Conservation (phyloP, 192 early-diverging fungal species). For the Entomortierella lignicola region DNA sequence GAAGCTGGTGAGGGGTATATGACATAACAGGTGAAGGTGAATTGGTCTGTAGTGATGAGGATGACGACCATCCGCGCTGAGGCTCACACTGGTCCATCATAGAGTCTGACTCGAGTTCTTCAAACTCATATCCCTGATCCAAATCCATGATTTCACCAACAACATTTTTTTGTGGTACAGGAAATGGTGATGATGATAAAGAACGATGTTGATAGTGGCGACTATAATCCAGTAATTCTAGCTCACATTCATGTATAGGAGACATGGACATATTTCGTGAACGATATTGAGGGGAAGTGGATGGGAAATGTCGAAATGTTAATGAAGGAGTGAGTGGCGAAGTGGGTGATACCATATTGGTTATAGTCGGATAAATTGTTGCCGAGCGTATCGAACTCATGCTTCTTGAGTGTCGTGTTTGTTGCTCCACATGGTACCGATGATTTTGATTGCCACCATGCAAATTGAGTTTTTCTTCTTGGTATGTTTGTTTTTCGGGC, state of each 20-base stretch:
- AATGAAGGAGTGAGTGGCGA: background rate
- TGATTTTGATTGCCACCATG: background rate
- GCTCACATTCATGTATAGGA: slow-evolving; percentile 27
- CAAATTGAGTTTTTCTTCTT: background rate
- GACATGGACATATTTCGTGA: slow-evolving; percentile 23
- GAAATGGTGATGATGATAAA: background rate
- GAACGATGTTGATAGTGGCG: background rate
- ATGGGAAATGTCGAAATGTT: slow-evolving; percentile 9
- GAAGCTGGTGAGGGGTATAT: slow-evolving; percentile 1
- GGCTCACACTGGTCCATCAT: slow-evolving; percentile 52
- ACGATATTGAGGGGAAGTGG: slow-evolving; percentile 7
- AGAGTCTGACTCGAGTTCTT: slow-evolving; percentile 30
- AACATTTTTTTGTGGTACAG: background rate
- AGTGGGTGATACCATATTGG: background rate
- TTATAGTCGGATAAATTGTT: slow-evolving; percentile 17
- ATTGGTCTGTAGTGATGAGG: slow-evolving; percentile 28
- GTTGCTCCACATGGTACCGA: background rate
- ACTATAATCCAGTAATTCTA: slow-evolving; percentile 1
- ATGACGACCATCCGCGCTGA: slow-evolving; percentile 26
- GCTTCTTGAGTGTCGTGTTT: slow-evolving; percentile 1
- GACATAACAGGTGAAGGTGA: slow-evolving; percentile 44
- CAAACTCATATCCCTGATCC: slow-evolving; percentile 9
- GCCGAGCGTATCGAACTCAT: background rate
- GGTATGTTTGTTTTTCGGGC: no score
- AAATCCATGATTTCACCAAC: slow-evolving; percentile 12